Conservation (phyloP, 1,139 yeast genomes). For the Pichia sorboxylosa region DNA sequence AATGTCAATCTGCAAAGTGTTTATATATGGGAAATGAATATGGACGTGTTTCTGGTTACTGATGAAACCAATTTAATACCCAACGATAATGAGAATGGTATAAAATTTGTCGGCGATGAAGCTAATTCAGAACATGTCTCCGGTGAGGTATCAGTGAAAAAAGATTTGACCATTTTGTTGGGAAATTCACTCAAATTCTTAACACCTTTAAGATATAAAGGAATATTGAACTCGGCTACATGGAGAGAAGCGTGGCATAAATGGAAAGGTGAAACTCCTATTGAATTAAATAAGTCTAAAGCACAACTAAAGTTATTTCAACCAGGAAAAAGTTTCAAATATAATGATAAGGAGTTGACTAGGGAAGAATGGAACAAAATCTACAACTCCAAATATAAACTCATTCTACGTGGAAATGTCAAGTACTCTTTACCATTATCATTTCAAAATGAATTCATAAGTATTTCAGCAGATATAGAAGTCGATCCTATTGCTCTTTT, state of each 20-base stretch:
- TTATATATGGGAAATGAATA: slow-evolving; percentile 50
- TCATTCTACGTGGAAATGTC: slow-evolving; percentile 70
- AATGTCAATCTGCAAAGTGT: slow-evolving; percentile 78
- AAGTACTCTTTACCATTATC: slow-evolving; percentile 60
- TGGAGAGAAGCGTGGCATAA: slow-evolving; percentile 28
- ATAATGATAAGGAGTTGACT: slow-evolving; percentile 32
- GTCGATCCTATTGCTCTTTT: no score
- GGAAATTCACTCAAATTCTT: slow-evolving; percentile 62
- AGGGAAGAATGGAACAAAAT: slow-evolving; percentile 56
- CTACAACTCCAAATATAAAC: slow-evolving; percentile 69
- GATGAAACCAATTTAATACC: slow-evolving; percentile 9
- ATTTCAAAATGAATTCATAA: slow-evolving; percentile 17
- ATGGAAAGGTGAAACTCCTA: slow-evolving; percentile 32
- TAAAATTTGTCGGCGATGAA: slow-evolving; percentile 6
- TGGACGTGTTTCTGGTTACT: slow-evolving; percentile 60
- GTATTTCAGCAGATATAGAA: slow-evolving; percentile 19
- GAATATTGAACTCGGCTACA: slow-evolving; percentile 25
- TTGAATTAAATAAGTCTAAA: slow-evolving; percentile 32
- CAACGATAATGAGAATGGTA: no score
- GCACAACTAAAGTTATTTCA: slow-evolving; percentile 61
- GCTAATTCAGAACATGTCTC: no score
- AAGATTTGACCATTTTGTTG: slow-evolving; percentile 46
- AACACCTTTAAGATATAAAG: slow-evolving; percentile 63
- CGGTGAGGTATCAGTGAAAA: not conserved
- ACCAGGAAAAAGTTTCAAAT: slow-evolving; percentile 48